Conservation (phyloP, 2,329 filamentous ascomycete species). For the Aspergillus cejpii region DNA sequence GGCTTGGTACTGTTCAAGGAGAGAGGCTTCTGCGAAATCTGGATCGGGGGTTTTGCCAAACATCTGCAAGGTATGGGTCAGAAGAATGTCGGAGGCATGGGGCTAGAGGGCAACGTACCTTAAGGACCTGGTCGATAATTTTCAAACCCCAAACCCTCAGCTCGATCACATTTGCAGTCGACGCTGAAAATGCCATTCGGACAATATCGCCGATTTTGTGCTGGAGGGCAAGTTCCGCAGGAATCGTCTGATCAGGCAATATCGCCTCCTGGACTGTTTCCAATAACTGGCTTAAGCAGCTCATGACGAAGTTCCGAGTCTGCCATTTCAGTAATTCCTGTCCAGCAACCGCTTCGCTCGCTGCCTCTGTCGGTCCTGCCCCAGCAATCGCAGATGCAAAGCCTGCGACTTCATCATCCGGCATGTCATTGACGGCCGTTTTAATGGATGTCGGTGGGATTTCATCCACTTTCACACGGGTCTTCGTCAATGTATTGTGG, state of each 20-base stretch:
- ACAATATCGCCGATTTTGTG: constrained; percentile 84
- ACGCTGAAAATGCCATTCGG: constrained; percentile 93
- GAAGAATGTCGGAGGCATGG: background rate
- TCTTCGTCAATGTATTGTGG: constrained; percentile 84
- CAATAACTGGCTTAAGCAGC: constrained; percentile 77
- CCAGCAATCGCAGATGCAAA: constrained; percentile 71
- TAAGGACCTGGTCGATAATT: constrained; percentile 87
- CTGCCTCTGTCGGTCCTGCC: constrained; percentile 52
- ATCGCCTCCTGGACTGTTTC: constrained; percentile 71
- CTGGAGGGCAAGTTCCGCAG: constrained; percentile 72
- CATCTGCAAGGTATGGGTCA: constrained; percentile 47
- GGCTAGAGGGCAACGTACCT: constrained; percentile 38
- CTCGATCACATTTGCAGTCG: constrained; percentile 85
- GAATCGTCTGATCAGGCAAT: constrained; percentile 68
- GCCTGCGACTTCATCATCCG: constrained; percentile 93
- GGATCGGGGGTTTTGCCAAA: constrained; percentile 94
- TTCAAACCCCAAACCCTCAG: constrained; percentile 85
- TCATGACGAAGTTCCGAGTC: constrained; percentile 87
- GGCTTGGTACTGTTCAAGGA: constrained; percentile 96
- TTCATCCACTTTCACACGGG: constrained; percentile 59
- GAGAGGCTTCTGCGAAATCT: constrained; percentile 92
- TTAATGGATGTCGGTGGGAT: constrained; percentile 33
- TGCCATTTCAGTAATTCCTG: constrained; percentile 94
- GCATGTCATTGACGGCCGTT: constrained; percentile 62
- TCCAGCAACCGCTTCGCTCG: constrained; percentile 49